phyloP scores from a whole-genome alignment of 257 asterid genomes.

The Gentiana dahurica region DNA sequence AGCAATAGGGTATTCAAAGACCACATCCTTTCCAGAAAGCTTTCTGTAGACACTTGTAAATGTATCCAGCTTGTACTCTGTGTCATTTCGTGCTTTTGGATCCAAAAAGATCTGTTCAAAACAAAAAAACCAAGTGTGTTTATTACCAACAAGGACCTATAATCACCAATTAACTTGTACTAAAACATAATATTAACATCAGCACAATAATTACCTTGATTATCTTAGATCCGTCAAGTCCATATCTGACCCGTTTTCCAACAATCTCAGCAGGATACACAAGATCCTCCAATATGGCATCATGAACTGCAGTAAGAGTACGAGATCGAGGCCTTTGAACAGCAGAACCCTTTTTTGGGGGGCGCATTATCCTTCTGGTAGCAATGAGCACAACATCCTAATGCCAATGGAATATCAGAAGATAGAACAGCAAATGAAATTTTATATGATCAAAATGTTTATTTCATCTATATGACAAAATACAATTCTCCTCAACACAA shows the following conservation, averaged over 20 bases:
- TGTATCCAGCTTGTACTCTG: constrained; percentile 39
- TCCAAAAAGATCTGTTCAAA: constrained; percentile 30
- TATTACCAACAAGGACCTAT: no score
- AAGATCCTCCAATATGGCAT: constrained; percentile 75
- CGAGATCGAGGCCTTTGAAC: constrained; percentile 74
- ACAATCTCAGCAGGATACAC: constrained; percentile 83
- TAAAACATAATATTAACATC: no score
- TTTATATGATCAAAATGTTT: no score
- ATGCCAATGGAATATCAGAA: neutral
- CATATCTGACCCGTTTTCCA: constrained; percentile 59
- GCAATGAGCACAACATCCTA: constrained; percentile 73
- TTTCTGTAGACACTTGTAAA: constrained; percentile 35
- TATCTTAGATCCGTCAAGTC: constrained; percentile 75
- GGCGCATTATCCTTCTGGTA: constrained; percentile 70
- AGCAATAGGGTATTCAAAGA: constrained; percentile 29
- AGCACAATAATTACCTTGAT: constrained; percentile 44
- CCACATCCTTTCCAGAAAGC: constrained; percentile 40
- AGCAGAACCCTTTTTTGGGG: constrained; percentile 92
- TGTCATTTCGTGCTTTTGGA: constrained; percentile 33
- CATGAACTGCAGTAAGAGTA: constrained; percentile 80
- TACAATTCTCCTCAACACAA: no score
- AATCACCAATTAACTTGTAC: no score
- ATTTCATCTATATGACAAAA: no score
- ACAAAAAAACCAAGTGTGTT: neutral
- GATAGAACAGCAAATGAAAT: neutral